Evolutionary conservation across 768 basidiomycete species (phyloP).

Genomic region (Amanita molliuscula): DNA sequence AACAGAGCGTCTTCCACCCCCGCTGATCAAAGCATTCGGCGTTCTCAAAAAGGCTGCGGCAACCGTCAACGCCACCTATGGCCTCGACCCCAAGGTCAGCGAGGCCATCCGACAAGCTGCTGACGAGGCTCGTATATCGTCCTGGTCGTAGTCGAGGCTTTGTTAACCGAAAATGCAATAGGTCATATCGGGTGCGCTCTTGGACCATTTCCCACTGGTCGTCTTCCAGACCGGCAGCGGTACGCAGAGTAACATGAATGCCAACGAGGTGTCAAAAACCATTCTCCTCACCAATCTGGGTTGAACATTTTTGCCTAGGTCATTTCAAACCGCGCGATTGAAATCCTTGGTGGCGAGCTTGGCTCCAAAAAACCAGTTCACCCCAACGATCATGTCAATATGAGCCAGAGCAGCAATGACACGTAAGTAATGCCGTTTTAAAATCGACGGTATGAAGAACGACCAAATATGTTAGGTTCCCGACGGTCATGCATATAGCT

Average conservation of each 20-base stretch:
- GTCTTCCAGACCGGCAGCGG: constrained; percentile 99
- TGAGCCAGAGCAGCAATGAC: constrained; percentile 98
- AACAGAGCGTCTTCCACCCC: constrained; percentile 84
- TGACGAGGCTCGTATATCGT: constrained; percentile 60
- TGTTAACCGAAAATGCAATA: constrained; percentile 19
- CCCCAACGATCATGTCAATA: constrained; percentile 99
- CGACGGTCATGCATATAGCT: constrained; percentile 98
- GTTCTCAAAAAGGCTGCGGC: constrained; percentile 96
- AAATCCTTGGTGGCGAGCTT: constrained; percentile 88
- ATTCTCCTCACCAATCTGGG: not conserved
- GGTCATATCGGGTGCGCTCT: constrained; percentile 94
- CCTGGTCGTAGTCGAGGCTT: not conserved
- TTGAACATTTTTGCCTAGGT: constrained; percentile 40
- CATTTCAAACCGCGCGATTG: constrained; percentile 97
- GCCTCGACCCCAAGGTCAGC: constrained; percentile 80
- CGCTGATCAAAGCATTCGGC: constrained; percentile 97
- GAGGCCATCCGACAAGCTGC: constrained; percentile 87
- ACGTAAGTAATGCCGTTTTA: constrained; percentile 46
- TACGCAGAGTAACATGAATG: constrained; percentile 99
- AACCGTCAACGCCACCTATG: constrained; percentile 81
- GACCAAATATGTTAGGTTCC: constrained; percentile 53
- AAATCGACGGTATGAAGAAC: not conserved
- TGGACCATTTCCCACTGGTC: constrained; percentile 94
- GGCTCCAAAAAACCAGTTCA: constrained; percentile 97
- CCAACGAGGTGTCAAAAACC: constrained; percentile 63